Evolutionary conservation across 2,329 filamentous ascomycete genomes (phyloP).

Genomic region (Talaromyces atroroseus): DNA sequence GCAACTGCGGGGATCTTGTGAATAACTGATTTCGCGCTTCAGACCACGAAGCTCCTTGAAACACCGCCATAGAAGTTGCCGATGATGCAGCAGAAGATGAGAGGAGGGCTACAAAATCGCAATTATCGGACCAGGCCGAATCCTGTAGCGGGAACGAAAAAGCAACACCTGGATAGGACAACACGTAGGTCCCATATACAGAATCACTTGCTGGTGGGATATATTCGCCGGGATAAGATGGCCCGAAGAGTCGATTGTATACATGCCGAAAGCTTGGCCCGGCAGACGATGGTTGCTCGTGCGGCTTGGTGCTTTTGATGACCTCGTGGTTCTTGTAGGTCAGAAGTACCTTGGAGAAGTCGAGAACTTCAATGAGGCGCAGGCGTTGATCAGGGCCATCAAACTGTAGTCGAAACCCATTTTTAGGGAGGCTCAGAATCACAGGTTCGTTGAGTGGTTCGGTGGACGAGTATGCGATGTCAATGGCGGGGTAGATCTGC

Average conservation of each 20-base stretch:
- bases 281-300: slow-evolving; percentile 30
- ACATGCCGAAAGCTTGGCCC: slow-evolving; percentile 83
- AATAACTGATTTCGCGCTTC: slow-evolving; percentile 73
- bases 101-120: slow-evolving; percentile 80
- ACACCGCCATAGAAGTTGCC: slow-evolving; percentile 84
- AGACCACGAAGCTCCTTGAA: slow-evolving; percentile 84
- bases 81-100: slow-evolving; percentile 70
- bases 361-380: slow-evolving; percentile 81
- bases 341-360: slow-evolving; percentile 80
- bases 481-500: slow-evolving; percentile 72
- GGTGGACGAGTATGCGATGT: slow-evolving; percentile 72
- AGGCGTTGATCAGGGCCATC: slow-evolving; percentile 90
- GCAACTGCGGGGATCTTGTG: slow-evolving; percentile 65
- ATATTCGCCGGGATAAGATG: slow-evolving; percentile 91
- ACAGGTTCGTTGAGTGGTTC: slow-evolving; percentile 71
- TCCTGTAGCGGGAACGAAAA: slow-evolving; percentile 80
- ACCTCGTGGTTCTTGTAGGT: slow-evolving; percentile 78
- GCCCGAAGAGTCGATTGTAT: slow-evolving; percentile 88
- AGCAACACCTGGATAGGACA: slow-evolving; percentile 91
- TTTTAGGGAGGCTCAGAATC: slow-evolving; percentile 68
- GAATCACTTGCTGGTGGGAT: slow-evolving; percentile 57
- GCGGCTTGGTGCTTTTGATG: slow-evolving; percentile 50
- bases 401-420: slow-evolving; percentile 85
- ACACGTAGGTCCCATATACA: slow-evolving; percentile 68
- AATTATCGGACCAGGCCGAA: slow-evolving; percentile 65